These are phyloP conservation scores for Medicago arabica DNA, from an alignment of 306 rosid genomes.

Conservation along the genomic window DNA sequence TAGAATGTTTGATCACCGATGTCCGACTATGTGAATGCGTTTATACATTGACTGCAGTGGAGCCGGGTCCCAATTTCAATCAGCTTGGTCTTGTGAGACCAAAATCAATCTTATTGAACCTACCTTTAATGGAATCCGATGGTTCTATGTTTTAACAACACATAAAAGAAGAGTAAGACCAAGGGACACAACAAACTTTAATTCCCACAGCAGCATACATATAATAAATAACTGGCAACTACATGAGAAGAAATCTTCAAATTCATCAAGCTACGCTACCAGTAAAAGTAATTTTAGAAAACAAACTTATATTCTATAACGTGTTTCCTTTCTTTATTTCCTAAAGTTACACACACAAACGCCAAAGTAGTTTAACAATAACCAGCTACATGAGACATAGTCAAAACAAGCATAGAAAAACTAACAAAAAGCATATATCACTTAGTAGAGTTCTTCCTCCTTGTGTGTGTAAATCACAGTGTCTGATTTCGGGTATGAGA, in stretches of 20 bases:
- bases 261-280: constrained; percentile 5
- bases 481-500: constrained; percentile 65
- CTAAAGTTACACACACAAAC: constrained; percentile 25
- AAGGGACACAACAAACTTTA: too few species aligned
- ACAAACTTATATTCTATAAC: background rate
- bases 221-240: too few species aligned
- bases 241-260: background rate
- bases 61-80: too few species aligned
- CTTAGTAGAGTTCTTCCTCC: constrained; percentile 59
- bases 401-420: background rate
- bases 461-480: constrained; percentile 70
- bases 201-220: too few species aligned
- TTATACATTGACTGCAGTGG: too few species aligned
- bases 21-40: too few species aligned
- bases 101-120: too few species aligned
- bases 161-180: too few species aligned
- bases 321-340: background rate
- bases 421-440: constrained; percentile 7
- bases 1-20: too few species aligned
- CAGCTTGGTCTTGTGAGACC: too few species aligned
- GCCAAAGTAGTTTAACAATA: constrained; percentile 27
- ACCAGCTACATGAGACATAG: constrained; percentile 8
- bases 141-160: too few species aligned
- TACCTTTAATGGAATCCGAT: too few species aligned
- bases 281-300: background rate